Percentiles rank a stretch among this genome's conserved stretches.
These are phyloP conservation scores for Panus rudis DNA, from an alignment of 768 basidiomycete species.

Conservation along the genomic window DNA sequence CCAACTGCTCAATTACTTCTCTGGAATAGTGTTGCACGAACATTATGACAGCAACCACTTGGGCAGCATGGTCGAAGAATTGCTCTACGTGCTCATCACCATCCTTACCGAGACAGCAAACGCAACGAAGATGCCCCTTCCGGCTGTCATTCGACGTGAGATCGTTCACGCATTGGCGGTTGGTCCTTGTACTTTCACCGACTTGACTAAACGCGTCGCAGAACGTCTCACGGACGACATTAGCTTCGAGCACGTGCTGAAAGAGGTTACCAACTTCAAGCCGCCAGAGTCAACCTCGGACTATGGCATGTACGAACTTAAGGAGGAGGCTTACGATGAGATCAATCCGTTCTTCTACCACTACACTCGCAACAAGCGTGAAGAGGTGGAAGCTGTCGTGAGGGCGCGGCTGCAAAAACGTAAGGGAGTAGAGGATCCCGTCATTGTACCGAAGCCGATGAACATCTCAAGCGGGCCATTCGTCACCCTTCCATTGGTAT, in stretches of 20 bases:
- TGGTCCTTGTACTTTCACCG: slow-evolving; percentile 83
- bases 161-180: slow-evolving; percentile 88
- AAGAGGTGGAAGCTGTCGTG: slow-evolving; percentile 80
- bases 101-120: slow-evolving; percentile 78
- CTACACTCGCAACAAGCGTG: slow-evolving; percentile 88
- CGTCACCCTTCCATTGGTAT: slow-evolving; percentile 49
- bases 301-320: slow-evolving; percentile 82
- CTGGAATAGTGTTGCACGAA: slow-evolving; percentile 49
- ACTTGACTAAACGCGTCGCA: slow-evolving; percentile 84
- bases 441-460: slow-evolving; percentile 71
- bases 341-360: slow-evolving; percentile 96
- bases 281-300: slow-evolving; percentile 74
- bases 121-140: slow-evolving; percentile 60
- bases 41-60: slow-evolving; percentile 66
- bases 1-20: slow-evolving; percentile 74
- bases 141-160: slow-evolving; percentile 66
- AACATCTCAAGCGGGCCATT: slow-evolving; percentile 65
- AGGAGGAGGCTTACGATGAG: slow-evolving; percentile 74
- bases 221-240: slow-evolving; percentile 84
- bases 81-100: slow-evolving; percentile 80
- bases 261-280: slow-evolving; percentile 75
- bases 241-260: slow-evolving; percentile 72
- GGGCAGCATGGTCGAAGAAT: slow-evolving; percentile 85
- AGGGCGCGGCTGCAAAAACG: slow-evolving; percentile 61
- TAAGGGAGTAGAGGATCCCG: slow-evolving; percentile 52